Evolutionary conservation across 2,329 filamentous ascomycete species (phyloP).

Genomic region (Botrytis medusae): DNA sequence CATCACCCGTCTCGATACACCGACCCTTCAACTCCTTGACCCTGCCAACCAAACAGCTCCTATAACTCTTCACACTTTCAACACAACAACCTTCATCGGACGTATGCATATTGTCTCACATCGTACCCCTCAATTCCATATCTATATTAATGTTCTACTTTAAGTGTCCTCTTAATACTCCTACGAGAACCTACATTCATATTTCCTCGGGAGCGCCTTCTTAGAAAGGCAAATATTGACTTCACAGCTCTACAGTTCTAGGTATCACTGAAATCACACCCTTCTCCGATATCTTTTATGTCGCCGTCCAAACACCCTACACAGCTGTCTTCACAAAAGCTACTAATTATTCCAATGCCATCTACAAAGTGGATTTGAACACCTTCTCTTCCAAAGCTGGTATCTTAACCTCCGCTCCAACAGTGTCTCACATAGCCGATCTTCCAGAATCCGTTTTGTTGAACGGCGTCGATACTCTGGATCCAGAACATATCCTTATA

Average conservation of each 20-base stretch:
- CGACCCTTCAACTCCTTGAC: constrained; percentile 41
- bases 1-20: constrained; percentile 36
- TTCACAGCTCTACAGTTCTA: neutral
- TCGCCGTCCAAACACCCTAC: constrained; percentile 34
- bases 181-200: neutral
- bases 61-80: constrained; percentile 35
- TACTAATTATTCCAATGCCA: constrained; percentile 25
- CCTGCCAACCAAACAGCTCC: constrained; percentile 28
- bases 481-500: constrained; percentile 29
- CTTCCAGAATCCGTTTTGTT: constrained; percentile 26
- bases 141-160: neutral
- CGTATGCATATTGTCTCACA: neutral
- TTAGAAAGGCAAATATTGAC: neutral
- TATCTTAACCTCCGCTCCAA: neutral
- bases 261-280: constrained; percentile 36
- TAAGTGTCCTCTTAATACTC: neutral
- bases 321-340: constrained; percentile 33
- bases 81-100: constrained; percentile 31
- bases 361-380: constrained; percentile 33
- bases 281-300: constrained; percentile 36
- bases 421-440: constrained; percentile 21
- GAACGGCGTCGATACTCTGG: constrained; percentile 33
- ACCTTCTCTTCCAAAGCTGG: constrained; percentile 21
- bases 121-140: neutral
- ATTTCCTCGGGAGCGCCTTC: neutral